A percentile compares a stretch with the other conserved stretches of the same genome.
These are phyloP conservation scores for Malus sylvestris DNA, from an alignment of 306 rosid species.

Conservation along the genomic window DNA sequence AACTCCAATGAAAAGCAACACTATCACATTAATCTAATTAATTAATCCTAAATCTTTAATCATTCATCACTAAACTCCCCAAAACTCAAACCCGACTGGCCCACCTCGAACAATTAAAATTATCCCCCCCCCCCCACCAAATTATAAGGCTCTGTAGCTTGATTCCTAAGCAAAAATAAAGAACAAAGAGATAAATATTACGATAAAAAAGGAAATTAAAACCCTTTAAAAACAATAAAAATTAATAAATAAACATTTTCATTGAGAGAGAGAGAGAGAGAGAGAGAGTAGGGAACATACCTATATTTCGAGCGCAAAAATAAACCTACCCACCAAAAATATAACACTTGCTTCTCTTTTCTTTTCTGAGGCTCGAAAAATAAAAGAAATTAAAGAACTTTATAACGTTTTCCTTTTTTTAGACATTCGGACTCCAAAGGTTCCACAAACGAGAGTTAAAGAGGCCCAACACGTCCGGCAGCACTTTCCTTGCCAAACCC, in stretches of 20 bases:
- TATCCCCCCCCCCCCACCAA: neutral
- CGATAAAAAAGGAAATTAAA: neutral
- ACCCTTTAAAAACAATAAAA: neutral
- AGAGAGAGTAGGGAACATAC: conserved; percentile 3
- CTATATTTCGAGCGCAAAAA: conserved; percentile 21
- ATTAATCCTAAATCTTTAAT: neutral
- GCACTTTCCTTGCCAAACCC: conserved; percentile 61
- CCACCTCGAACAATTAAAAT: conserved; percentile 2
- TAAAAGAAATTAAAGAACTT: conserved; percentile 1
- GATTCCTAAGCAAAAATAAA: conserved; percentile 18
- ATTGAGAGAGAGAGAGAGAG: conserved; percentile 5
- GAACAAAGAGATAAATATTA: neutral
- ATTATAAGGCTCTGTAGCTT: conserved; percentile 5
- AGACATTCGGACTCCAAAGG: conserved; percentile 69
- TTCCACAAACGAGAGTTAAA: conserved; percentile 67
- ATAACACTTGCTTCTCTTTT: neutral
- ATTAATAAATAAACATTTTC: neutral
- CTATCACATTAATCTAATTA: neutral
- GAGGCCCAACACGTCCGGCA: conserved; percentile 69
- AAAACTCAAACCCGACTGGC: neutral
- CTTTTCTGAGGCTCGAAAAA: conserved; percentile 14
- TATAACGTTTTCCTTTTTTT: neutral
- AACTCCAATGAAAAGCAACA: conserved; percentile 8
- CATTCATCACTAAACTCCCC: neutral
- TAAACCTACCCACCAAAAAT: conserved; percentile 18